Percentiles rank a stretch among this genome's conserved stretches.
Conservation (phyloP, 208 protist genomes). For the Crithidia mellificae region DNA sequence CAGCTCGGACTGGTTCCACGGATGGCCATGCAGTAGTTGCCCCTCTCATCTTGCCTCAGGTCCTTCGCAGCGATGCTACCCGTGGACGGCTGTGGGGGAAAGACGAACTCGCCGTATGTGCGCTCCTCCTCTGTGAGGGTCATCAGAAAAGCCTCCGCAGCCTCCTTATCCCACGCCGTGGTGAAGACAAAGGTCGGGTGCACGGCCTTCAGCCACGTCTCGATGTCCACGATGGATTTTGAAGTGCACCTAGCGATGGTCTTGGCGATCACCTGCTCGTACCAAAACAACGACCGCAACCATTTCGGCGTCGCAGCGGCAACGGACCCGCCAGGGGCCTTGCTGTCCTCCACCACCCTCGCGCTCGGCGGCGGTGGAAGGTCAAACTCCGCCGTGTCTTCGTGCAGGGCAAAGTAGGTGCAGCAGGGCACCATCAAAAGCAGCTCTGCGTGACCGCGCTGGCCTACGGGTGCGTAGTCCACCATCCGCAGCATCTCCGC, state of each 20-base stretch:
- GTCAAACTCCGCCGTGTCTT: background rate
- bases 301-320: too few relatives aligned
- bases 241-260: background rate
- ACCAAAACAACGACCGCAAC: background rate
- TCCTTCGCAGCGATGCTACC: background rate
- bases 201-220: background rate
- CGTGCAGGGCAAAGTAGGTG: background rate
- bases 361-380: background rate
- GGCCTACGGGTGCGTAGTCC: constrained; percentile 9
- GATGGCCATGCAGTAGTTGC: background rate
- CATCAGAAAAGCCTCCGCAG: background rate
- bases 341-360: background rate
- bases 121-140: background rate
- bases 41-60: background rate
- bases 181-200: background rate
- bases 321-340: background rate
- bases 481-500: constrained; percentile 23
- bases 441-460: constrained; percentile 16
- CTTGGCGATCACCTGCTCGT: background rate
- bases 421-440: background rate
- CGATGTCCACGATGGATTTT: background rate
- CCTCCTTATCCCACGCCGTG: background rate
- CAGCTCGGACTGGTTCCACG: background rate
- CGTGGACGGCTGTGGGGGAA: background rate
- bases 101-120: background rate